Evolutionary conservation across 2,329 filamentous ascomycete species (phyloP), one percentile per base, ranked within the genome.

Genomic region (Diplodia seriata): DNA sequence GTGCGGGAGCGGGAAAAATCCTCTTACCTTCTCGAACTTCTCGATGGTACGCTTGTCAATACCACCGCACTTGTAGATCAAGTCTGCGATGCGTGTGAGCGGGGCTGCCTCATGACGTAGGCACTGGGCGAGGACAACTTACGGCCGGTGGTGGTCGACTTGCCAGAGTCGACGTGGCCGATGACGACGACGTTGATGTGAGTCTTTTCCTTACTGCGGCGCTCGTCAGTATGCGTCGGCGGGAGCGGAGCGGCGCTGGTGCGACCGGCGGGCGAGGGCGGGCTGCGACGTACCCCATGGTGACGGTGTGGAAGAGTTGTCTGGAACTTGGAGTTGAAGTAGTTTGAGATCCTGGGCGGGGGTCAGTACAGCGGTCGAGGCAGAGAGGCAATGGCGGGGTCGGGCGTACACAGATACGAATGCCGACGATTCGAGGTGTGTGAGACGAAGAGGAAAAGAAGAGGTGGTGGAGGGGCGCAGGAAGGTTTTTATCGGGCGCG

Each of bases 31-130:
- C 94, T 99, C 95, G 90, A 99, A 99, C 92, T 99, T 99, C 91
- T 99, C 95, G 84, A 99, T 99, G 85, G 94, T 98, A 93, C 95
- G 94, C 90, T 94, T 93, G 92, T 99, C 95, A 82, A 98, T 99
- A 93, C 95, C 95, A 91, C 95, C 95, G 89, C 95, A 98, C 91
- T 99, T 94, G 93, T 98, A 98, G 92, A 99, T 98, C 90, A 99
- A 90, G 88, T 85, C 82, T 84, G 79, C 94, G 91, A 83, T 83
- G 23, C 76, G 76, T 75, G 75, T 78, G 70, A 74, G 72, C 70
- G 71, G 57, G 62, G 72, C 5, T 74, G 76, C 70, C 73, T 71
- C 70, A 31, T 18, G 20, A 54, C 11, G n/a, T 31, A 31, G 70
- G 75, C 71, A 73, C 68, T 74, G 71, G 68, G 61, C 67, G 72